Conservation (phyloP, 78 protist species). For the Cavenderia fasciculata region DNA sequence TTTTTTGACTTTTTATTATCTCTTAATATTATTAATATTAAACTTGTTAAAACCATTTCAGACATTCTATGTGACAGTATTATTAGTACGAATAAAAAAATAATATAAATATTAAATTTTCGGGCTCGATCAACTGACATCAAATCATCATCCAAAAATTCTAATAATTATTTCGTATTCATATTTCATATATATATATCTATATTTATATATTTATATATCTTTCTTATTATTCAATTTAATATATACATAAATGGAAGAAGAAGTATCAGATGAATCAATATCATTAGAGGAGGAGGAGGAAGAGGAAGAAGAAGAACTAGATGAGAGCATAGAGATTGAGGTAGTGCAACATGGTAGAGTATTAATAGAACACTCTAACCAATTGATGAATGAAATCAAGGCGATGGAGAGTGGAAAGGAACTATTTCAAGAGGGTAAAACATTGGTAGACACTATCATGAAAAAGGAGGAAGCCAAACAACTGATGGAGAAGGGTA, state of each 20-base stretch:
- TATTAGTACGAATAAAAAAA: too few species aligned
- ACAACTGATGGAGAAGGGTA: conserved; percentile 64
- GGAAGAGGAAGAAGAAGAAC: not conserved
- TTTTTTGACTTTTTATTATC: too few species aligned
- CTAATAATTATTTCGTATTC: too few species aligned
- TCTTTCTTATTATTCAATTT: too few species aligned
- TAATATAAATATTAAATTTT: too few species aligned
- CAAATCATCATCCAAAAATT: too few species aligned
- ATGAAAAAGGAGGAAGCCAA: conserved; percentile 59
- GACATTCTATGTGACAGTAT: too few species aligned
- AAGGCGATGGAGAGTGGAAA: conserved; percentile 69
- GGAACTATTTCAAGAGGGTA: conserved; percentile 25
- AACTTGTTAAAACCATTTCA: too few species aligned
- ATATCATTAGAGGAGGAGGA: not conserved
- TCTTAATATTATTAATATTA: too few species aligned
- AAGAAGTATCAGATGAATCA: conserved; percentile 20
- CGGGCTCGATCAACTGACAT: too few species aligned
- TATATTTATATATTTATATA: too few species aligned
- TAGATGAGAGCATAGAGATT: not conserved
- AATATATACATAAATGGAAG: not conserved
- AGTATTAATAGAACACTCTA: conserved; percentile 58
- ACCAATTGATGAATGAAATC: conserved; percentile 16
- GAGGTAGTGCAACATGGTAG: conserved; percentile 25
- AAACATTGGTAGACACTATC: conserved; percentile 43
- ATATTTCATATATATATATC: too few species aligned